Base-by-base conservation (phyloP, 1,284 basidiomycete species). In the Tranzscheliella williamsii region DNA sequence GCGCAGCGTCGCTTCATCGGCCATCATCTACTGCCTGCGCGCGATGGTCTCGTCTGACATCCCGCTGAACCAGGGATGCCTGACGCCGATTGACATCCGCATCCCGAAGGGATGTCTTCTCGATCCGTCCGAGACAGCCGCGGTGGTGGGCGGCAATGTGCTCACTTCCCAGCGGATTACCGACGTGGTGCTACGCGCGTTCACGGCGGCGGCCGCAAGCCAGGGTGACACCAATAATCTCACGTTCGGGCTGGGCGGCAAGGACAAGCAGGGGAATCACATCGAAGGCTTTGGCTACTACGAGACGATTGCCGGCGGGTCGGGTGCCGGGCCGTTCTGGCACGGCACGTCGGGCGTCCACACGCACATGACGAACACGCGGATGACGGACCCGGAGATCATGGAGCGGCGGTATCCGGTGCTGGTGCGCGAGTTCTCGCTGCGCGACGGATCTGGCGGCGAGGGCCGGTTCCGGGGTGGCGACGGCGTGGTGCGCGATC, bases 121-220 rank as follows among this genome's bases (percentile, higher is more conserved):
- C 20, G 84, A 86, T 4, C 92, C 93, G 0, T 91, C 88, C 5
- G 78, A 79, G 17, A 77, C 73, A 0, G 91, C 91, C 0, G 92
- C 92, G 0, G 91, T 95, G 2, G 93, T 91, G 60, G 91, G 89
- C 17, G 92, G 92, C 5, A 96, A 96, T 71, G 91, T 94, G 13
- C 81, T 94, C 49, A 94, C 91, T 2, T 89, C 87, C 16, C 93
- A 97, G 77, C 83, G 94, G 11, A 91, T 96, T 39, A 92, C 94
- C 0, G 94, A 97, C 70, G 91, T 96, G 1, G 90, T 97, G 11
- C 81, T 97, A 44, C 89, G 88, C 72, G 93, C 94, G 0, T 97
- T 98, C 81, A 84, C 89, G 55, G 91, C 91, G 0, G 89, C 87
- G 41, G 91, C 93, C 9, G 94, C 92, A 0, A 90, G 88, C 70